phyloP scores from a whole-genome alignment of 352 stramenopile species.

The Pythium volutum region DNA sequence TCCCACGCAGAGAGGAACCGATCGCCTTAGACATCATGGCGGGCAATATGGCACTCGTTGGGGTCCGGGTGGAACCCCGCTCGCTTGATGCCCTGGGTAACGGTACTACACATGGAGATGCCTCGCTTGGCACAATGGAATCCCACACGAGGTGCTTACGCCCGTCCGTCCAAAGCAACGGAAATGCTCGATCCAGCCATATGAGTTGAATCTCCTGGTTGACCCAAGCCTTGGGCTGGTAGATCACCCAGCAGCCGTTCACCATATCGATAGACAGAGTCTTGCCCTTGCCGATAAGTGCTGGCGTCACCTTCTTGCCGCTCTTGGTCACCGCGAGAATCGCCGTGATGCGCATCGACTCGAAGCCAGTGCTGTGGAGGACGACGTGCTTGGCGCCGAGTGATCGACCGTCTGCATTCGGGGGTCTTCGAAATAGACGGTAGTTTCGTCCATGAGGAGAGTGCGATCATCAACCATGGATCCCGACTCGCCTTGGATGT shows the following conservation, averaged over 20 bases:
- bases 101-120: too few relatives aligned
- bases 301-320: neutral
- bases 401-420: neutral
- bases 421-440: neutral
- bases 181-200: neutral
- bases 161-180: neutral
- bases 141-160: neutral
- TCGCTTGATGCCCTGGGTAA: too few relatives aligned
- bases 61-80: too few relatives aligned
- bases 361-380: neutral
- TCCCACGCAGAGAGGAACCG: too few relatives aligned
- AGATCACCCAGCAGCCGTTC: neutral
- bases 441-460: neutral
- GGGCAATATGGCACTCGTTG: too few relatives aligned
- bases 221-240: neutral
- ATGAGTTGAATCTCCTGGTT: neutral
- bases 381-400: neutral
- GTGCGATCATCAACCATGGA: neutral
- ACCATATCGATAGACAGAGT: neutral
- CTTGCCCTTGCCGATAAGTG: neutral
- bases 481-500: neutral
- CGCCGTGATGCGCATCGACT: neutral
- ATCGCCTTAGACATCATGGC: too few relatives aligned
- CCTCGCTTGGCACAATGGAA: neutral
- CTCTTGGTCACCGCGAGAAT: neutral